Conservation (phyloP, 1,139 yeast species). For the Suhomyces panamericanus region DNA sequence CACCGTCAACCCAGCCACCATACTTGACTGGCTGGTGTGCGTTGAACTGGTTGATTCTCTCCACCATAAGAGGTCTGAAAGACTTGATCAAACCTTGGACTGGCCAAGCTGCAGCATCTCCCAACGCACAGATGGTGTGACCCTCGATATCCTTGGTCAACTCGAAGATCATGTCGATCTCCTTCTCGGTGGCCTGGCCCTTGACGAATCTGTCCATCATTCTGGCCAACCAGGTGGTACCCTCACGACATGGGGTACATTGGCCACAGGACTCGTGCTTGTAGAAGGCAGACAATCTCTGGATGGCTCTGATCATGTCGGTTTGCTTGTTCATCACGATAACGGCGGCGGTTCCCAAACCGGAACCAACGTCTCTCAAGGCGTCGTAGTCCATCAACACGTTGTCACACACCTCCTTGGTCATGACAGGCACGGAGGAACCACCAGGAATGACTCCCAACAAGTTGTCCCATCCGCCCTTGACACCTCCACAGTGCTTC, state of each 20-base stretch:
- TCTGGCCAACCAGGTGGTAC: constrained; percentile 80
- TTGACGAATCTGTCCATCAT: constrained; percentile 78
- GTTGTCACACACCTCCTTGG: constrained; percentile 62
- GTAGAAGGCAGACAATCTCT: constrained; percentile 77
- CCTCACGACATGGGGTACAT: constrained; percentile 94
- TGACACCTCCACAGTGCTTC: constrained; percentile 86
- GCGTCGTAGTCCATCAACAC: constrained; percentile 87
- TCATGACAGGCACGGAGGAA: constrained; percentile 78
- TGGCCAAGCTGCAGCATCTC: constrained; percentile 95
- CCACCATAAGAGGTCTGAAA: constrained; percentile 79
- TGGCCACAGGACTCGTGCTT: constrained; percentile 93
- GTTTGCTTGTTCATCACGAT: constrained; percentile 86
- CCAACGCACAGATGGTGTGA: constrained; percentile 87
- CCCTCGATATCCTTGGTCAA: constrained; percentile 85
- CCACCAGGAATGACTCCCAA: constrained; percentile 89
- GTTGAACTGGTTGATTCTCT: constrained; percentile 60
- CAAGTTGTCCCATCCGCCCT: constrained; percentile 90
- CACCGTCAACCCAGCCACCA: constrained; percentile 79
- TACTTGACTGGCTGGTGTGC: constrained; percentile 47
- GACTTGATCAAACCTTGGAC: constrained; percentile 82
- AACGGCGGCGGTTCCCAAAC: constrained; percentile 90
- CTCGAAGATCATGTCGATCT: constrained; percentile 80
- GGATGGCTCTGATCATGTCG: constrained; percentile 80
- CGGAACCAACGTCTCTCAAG: constrained; percentile 78
- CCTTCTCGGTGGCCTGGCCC: constrained; percentile 78